phyloP scores from a whole-genome alignment of 129 eudicot genomes.

The Calendula officinalis region DNA sequence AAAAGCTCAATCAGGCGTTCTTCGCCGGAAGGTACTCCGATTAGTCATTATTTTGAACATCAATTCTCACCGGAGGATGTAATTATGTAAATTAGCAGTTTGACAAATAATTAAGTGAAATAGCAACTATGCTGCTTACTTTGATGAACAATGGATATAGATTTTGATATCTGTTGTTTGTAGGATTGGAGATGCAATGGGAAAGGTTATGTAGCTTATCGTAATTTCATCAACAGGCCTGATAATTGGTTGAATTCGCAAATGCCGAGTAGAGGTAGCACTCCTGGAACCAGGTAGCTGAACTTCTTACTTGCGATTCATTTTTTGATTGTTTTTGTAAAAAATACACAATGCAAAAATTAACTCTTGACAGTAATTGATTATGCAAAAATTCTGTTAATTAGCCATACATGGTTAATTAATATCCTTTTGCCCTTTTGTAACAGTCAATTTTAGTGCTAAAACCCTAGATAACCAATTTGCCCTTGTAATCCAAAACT shows the following conservation, averaged over 20 bases:
- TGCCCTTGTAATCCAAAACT: too few relatives aligned
- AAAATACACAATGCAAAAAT: not conserved
- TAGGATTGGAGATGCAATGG: slow-evolving; percentile 98
- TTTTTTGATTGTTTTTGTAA: not conserved
- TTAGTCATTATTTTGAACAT: not conserved
- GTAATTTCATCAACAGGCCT: slow-evolving; percentile 85
- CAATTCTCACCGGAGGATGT: slow-evolving; percentile 6
- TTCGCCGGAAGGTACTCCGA: slow-evolving; percentile 62
- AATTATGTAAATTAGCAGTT: not conserved
- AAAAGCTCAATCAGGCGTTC: slow-evolving; percentile 58
- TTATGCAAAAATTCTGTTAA: not conserved
- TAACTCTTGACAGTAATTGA: not conserved
- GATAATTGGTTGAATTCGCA: slow-evolving; percentile 69
- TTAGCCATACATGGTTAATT: too few relatives aligned
- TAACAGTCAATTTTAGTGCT: too few relatives aligned
- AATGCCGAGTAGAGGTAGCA: slow-evolving; percentile 55
- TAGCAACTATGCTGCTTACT: not conserved
- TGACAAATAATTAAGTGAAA: slow-evolving; percentile 5
- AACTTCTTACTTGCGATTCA: slow-evolving; percentile 8
- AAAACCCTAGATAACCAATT: too few relatives aligned
- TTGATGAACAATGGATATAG: not conserved
- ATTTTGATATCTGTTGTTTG: slow-evolving; percentile 28
- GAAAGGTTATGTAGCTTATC: slow-evolving; percentile 82
- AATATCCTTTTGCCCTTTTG: too few relatives aligned
- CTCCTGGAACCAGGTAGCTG: slow-evolving; percentile 83